phyloP scores from a whole-genome alignment of 2,329 filamentous ascomycete species.

The Aureobasidium melanogenum region DNA sequence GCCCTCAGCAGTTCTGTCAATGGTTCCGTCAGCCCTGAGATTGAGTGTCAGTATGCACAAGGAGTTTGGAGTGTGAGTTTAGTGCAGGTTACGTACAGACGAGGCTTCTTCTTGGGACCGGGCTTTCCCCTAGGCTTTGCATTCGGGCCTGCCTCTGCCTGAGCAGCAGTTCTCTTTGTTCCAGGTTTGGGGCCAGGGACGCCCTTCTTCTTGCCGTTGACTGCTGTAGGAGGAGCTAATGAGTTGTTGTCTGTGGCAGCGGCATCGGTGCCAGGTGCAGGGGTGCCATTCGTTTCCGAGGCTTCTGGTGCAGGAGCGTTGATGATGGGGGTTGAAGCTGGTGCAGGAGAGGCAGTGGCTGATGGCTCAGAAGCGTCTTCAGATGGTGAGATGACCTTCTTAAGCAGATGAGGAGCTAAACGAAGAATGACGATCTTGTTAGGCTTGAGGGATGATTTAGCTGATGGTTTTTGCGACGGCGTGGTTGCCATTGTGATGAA shows the following conservation, averaged over 20 bases:
- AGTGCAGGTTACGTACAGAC: slow-evolving; percentile 59
- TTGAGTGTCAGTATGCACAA: slow-evolving; percentile 12
- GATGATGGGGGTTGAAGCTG: slow-evolving; percentile 26
- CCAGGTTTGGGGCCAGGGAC: slow-evolving; percentile 59
- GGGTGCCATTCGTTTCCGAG: slow-evolving; percentile 34
- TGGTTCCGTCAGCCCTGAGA: slow-evolving; percentile 41
- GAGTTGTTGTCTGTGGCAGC: slow-evolving; percentile 30
- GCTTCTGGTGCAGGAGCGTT: slow-evolving; percentile 31
- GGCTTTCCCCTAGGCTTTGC: slow-evolving; percentile 70
- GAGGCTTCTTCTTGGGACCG: slow-evolving; percentile 91
- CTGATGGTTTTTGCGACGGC: slow-evolving; percentile 13
- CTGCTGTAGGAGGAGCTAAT: slow-evolving; percentile 34
- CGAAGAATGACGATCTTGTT: slow-evolving; percentile 22
- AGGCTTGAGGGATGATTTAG: slow-evolving; percentile 20
- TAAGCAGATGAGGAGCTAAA: slow-evolving; percentile 19
- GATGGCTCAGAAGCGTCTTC: slow-evolving; percentile 25
- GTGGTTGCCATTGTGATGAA: slow-evolving; percentile 11
- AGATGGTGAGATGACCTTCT: slow-evolving; percentile 23
- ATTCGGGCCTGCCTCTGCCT: slow-evolving; percentile 46
- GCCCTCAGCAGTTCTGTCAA: slow-evolving; percentile 29
- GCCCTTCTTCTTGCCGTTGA: slow-evolving; percentile 64
- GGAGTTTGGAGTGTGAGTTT: not conserved
- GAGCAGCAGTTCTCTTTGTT: slow-evolving; percentile 47
- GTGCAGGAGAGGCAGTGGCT: slow-evolving; percentile 27
- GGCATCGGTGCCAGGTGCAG: slow-evolving; percentile 24